Conservation (phyloP, 2,329 filamentous ascomycete genomes). For the Trichoderma lentiforme region DNA sequence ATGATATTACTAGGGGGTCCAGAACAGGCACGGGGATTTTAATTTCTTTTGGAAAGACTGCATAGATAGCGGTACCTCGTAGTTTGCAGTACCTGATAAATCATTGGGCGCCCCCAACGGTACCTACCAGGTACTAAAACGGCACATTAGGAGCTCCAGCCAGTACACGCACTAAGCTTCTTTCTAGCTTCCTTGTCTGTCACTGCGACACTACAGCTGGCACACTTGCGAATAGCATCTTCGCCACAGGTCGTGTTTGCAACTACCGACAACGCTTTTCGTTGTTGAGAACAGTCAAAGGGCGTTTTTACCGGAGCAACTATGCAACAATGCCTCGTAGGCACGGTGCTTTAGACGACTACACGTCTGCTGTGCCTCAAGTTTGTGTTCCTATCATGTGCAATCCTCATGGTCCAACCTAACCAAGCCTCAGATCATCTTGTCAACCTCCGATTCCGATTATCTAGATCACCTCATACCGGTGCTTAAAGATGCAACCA, state of each 20-base stretch:
- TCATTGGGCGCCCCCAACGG: background rate
- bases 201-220: background rate
- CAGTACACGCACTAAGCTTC: background rate
- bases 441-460: slow-evolving; percentile 85
- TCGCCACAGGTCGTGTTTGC: background rate
- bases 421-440: slow-evolving; percentile 66
- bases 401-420: slow-evolving; percentile 14
- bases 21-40: background rate
- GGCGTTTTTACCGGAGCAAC: background rate
- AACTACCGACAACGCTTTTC: background rate
- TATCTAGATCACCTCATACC: slow-evolving; percentile 96
- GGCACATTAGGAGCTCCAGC: background rate
- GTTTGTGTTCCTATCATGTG: slow-evolving; percentile 29
- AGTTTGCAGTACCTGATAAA: no score
- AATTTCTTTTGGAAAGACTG: background rate
- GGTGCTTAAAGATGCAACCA: slow-evolving; percentile 84
- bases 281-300: background rate
- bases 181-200: background rate
- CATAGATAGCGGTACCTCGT: background rate
- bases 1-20: background rate
- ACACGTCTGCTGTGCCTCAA: slow-evolving; percentile 45
- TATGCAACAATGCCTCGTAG: slow-evolving; percentile 41
- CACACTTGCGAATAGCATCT: background rate
- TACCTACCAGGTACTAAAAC: background rate
- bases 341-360: slow-evolving; percentile 45